phyloP scores from a whole-genome alignment of 169 alveolate species.

The Babesia microti region DNA sequence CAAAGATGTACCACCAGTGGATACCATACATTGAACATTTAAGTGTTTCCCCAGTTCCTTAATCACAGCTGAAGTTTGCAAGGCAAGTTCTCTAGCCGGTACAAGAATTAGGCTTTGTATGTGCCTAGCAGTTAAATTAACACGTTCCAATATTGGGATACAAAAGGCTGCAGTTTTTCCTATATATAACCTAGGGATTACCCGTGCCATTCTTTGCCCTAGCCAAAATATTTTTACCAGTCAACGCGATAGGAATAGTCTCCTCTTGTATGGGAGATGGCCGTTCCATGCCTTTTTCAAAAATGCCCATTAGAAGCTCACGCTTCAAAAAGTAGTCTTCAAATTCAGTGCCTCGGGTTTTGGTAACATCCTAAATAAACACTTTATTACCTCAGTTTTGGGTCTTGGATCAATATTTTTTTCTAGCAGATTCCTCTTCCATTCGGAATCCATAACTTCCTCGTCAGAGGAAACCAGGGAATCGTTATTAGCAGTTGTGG shows the following conservation, averaged over 20 bases:
- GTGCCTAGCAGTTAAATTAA: conserved; percentile 48
- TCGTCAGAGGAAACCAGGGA: no score
- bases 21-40: conserved; percentile 95
- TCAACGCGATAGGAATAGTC: conserved; percentile 92
- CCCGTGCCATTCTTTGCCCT: conserved; percentile 99
- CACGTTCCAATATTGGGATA: conserved; percentile 87
- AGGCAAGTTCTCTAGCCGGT: conserved; percentile 94
- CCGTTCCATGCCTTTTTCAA: conserved; percentile 94
- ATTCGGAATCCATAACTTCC: conserved; percentile 35
- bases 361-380: conserved; percentile 86
- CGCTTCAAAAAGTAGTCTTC: conserved; percentile 92
- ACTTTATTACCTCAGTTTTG: conserved; percentile 48
- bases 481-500: no score
- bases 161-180: conserved; percentile 97
- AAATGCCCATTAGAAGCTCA: conserved; percentile 90
- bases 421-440: conserved; percentile 44
- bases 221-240: conserved; percentile 91
- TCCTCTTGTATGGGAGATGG: conserved; percentile 99
- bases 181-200: background rate
- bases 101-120: conserved; percentile 84
- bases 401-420: conserved; percentile 39
- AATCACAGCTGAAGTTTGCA: conserved; percentile 88
- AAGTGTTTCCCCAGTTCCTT: conserved; percentile 93
- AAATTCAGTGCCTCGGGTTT: conserved; percentile 94
- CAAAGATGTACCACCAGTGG: conserved; percentile 97